phyloP scores from a whole-genome alignment of 2,329 filamentous ascomycete genomes.

The Cladosporium sp. region DNA sequence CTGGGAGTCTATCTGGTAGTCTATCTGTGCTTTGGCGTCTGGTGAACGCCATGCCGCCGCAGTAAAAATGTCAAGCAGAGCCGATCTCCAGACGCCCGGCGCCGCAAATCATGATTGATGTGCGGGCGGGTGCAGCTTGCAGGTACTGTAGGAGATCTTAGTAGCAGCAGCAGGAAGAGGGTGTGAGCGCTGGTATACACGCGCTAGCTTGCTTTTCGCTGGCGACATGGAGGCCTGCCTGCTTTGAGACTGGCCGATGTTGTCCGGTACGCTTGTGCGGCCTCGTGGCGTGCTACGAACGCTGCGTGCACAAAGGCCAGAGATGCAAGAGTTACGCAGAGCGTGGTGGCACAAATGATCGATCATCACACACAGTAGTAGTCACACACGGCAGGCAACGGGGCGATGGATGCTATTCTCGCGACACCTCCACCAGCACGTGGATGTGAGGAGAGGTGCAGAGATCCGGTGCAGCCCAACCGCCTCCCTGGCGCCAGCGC shows the following conservation, averaged over 20 bases:
- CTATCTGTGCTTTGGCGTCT: constrained; percentile 1
- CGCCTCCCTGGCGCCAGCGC: constrained; percentile 11
- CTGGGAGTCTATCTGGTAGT: not conserved
- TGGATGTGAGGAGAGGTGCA: constrained; percentile 15
- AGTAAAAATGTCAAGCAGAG: not conserved
- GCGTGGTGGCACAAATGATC: not conserved
- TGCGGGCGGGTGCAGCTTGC: constrained; percentile 12
- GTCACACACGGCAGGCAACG: not conserved
- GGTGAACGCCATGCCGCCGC: constrained; percentile 7
- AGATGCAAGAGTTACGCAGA: not conserved
- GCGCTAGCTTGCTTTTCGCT: constrained; percentile 11
- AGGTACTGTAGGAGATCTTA: not conserved
- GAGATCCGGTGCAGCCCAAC: not conserved
- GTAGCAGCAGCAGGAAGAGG: not conserved
- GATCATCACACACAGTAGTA: not conserved
- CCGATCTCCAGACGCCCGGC: constrained; percentile 15
- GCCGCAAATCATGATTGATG: not conserved
- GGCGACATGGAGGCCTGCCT: constrained; percentile 5
- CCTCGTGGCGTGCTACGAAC: constrained; percentile 15
- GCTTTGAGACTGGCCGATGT: constrained; percentile 16
- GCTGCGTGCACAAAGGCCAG: not conserved
- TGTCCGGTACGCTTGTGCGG: constrained; percentile 18
- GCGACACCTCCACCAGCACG: constrained; percentile 5
- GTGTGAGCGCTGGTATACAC: not conserved
- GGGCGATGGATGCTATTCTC: not conserved